phyloP scores from a whole-genome alignment of 2,329 filamentous ascomycete species.

The Pezicula rhizophila region DNA sequence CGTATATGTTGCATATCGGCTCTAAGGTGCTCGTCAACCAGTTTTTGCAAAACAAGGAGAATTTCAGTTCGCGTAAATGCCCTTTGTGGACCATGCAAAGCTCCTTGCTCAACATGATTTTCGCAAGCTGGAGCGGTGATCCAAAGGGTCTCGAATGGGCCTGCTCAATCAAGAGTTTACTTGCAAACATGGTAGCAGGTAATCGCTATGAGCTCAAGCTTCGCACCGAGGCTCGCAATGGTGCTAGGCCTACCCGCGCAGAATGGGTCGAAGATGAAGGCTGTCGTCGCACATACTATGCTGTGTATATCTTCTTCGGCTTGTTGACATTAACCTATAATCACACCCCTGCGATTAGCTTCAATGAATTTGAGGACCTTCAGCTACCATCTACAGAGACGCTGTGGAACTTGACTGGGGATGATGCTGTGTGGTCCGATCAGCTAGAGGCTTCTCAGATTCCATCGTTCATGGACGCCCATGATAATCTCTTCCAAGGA shows the following conservation, averaged over 20 bases:
- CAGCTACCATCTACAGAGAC: constrained; percentile 90
- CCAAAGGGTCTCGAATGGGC: constrained; percentile 97
- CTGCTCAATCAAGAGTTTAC: constrained; percentile 94
- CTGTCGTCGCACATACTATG: constrained; percentile 93
- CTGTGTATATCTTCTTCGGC: constrained; percentile 98
- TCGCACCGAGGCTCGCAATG: constrained; percentile 80
- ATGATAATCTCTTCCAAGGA: constrained; percentile 92
- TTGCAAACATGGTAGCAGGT: constrained; percentile 97
- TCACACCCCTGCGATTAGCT: constrained; percentile 94
- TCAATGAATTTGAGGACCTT: constrained; percentile 94
- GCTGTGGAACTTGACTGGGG: constrained; percentile 81
- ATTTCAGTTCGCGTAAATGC: constrained; percentile 96
- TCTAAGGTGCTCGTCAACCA: constrained; percentile 97
- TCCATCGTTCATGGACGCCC: constrained; percentile 86
- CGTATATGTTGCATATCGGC: constrained; percentile 94
- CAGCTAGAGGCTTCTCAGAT: constrained; percentile 64
- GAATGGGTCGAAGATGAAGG: constrained; percentile 98
- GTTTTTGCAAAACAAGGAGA: constrained; percentile 96
- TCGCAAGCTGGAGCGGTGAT: constrained; percentile 98
- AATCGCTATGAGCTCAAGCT: constrained; percentile 96
- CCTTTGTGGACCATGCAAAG: constrained; percentile 98
- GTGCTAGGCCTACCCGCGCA: constrained; percentile 66
- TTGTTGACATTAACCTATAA: constrained; percentile 94
- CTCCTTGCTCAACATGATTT: constrained; percentile 95
- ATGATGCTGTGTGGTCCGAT: constrained; percentile 81